phyloP scores from a whole-genome alignment of 139 green algal species.

The Chlamydomonas urium region DNA sequence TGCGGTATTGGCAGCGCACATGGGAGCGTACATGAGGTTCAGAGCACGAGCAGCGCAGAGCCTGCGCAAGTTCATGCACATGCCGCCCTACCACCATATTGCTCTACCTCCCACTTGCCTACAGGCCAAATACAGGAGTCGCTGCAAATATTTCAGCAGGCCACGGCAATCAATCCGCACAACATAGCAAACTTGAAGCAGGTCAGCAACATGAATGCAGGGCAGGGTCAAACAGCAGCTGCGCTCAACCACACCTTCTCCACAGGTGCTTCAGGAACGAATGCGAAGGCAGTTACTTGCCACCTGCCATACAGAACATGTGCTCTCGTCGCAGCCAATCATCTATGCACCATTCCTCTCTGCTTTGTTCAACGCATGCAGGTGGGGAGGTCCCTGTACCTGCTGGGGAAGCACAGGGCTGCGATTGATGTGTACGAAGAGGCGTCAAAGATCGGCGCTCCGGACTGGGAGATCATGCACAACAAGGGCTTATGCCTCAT shows the following conservation, averaged over 20 bases:
- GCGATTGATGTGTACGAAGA: conserved; percentile 76
- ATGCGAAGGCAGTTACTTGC: too few species aligned
- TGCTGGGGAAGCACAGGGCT: conserved; percentile 71
- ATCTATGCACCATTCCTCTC: neutral
- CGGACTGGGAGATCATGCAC: conserved; percentile 79
- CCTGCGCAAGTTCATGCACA: too few species aligned
- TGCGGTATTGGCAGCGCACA: too few species aligned
- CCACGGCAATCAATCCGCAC: conserved; percentile 62
- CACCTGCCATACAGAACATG: too few species aligned
- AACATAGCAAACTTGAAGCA: conserved; percentile 72
- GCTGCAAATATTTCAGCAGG: conserved; percentile 67
- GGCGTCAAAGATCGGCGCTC: conserved; percentile 45
- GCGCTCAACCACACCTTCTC: neutral
- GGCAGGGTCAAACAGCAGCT: too few species aligned
- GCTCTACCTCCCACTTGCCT: neutral
- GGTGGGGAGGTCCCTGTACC: conserved; percentile 63
- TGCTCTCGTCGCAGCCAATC: too few species aligned
- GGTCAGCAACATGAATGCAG: conserved; percentile 38
- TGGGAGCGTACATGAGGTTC: too few species aligned
- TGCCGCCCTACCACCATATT: too few species aligned
- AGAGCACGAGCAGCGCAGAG: too few species aligned
- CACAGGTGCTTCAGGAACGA: too few species aligned
- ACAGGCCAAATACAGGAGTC: conserved; percentile 67
- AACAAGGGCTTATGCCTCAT: conserved; percentile 67
- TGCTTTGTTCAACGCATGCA: conserved; percentile 26